Evolutionary conservation across 352 stramenopile species (phyloP), one percentile per base, ranked within the genome.

Genomic region (Aphanomyces euteiches): DNA sequence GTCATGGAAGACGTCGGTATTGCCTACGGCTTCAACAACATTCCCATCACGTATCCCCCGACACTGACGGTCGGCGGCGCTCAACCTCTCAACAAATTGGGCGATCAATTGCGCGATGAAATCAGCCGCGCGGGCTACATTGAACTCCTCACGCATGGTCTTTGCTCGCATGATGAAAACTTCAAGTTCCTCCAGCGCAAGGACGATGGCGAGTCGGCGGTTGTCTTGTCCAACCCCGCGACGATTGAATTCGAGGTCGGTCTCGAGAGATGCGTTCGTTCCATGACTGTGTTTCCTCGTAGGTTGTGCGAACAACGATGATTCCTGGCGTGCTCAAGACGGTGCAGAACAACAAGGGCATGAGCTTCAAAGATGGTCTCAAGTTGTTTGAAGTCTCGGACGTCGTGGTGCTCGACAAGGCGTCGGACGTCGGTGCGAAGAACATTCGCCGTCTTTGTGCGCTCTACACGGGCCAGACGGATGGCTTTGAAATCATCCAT

Each of bases 1-100:
- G 96, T 99, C 75, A 96, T 98, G 36, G 90, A 99, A 82, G 98
- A 99, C 79, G 93, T 99, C 34, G 97, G 96, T 47, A 99, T 99
- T 74, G 97, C 98, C 1, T 99, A 99, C 79, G 98, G 98, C 47
- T 99, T 99, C 79, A 99, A 99, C 87, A 99, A 99, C 73, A 99
- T 99, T 76, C 89, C 93, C 48, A 93, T 93, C 47, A 97, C 84
- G 68, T 88, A 99, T 40, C 97, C 98, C 38, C 75, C 83, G 15
- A 99, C 97, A 45, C 88, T 96, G 75, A 98, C 96, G 7, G 97
- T 99, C 34, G 98, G 97, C 64, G 83, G 84, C 61, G 87, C 97
- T 48, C 95, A 99, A 75, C 97, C 97, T 7, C 83, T 99, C 3
- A 99, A 99, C 84, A 96, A 98, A 68, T 86, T 99, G 43, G 90